Evolutionary conservation across 2,329 filamentous ascomycete genomes (phyloP).

Genomic region (Cryphonectria parasitica): DNA sequence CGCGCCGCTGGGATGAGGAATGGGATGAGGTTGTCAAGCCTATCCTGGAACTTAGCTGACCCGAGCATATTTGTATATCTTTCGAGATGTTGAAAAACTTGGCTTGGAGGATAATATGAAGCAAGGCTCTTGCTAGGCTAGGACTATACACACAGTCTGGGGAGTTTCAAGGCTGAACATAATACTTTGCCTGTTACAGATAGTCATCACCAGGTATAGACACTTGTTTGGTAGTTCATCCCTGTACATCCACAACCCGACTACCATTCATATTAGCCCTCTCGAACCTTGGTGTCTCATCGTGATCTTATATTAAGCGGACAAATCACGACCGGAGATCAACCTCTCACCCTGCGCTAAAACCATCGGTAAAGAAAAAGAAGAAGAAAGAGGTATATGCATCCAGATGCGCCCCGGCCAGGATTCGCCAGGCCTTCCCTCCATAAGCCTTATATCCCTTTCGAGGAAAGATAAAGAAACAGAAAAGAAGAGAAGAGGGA

Average conservation of each 20-base stretch:
- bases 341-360: background rate
- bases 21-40: conserved; percentile 84
- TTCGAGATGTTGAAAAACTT: background rate
- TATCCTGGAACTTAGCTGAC: conserved; percentile 58
- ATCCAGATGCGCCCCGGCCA: background rate
- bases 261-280: background rate
- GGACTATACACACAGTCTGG: background rate
- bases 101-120: background rate
- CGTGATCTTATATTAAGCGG: background rate
- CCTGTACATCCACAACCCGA: background rate
- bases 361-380: too few species aligned
- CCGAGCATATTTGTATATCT: too few species aligned
- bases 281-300: background rate
- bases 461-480: background rate
- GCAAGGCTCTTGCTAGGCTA: background rate
- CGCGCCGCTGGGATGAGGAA: conserved; percentile 84
- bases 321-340: background rate
- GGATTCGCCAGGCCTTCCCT: background rate
- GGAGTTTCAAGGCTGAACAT: background rate
- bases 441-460: background rate
- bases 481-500: too few species aligned
- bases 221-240: background rate
- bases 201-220: background rate
- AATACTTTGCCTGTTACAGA: background rate
- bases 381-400: background rate